Evolutionary conservation across 73 alveolate species (phyloP).

Genomic region (Tetrahymena malaccensis): DNA sequence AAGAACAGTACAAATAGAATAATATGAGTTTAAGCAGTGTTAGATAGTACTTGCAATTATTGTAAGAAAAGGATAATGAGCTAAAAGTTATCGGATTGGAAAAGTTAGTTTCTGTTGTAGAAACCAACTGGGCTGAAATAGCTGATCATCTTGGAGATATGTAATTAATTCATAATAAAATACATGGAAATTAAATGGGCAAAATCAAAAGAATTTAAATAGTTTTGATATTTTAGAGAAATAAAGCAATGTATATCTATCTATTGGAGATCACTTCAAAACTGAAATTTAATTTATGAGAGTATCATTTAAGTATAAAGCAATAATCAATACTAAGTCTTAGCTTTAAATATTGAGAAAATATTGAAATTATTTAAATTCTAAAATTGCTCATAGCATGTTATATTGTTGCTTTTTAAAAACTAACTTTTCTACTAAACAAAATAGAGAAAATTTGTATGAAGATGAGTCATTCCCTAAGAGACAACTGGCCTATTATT

Average conservation of each 20-base stretch:
- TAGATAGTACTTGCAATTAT: not conserved
- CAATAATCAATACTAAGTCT: not conserved
- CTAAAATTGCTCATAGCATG: not conserved
- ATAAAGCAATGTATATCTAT: not conserved
- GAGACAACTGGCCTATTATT: conserved; percentile 58
- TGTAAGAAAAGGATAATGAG: conserved; percentile 23
- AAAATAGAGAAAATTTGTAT: conserved; percentile 48
- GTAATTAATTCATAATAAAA: not conserved
- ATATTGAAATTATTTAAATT: not conserved
- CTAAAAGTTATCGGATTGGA: conserved; percentile 1
- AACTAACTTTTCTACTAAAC: not conserved
- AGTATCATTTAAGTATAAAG: not conserved
- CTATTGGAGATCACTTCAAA: not conserved
- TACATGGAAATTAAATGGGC: not conserved
- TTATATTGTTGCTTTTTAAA: not conserved
- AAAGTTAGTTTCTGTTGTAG: conserved; percentile 4
- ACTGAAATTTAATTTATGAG: not conserved
- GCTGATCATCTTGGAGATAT: conserved; percentile 12
- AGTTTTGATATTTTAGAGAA: not conserved
- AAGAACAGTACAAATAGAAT: not conserved
- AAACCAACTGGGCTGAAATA: conserved; percentile 31
- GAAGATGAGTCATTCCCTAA: conserved; percentile 67
- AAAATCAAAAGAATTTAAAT: not conserved
- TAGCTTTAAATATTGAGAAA: not conserved
- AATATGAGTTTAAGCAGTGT: not conserved